Evolutionary conservation across 2,329 filamentous ascomycete genomes (phyloP).

Genomic region (Ceratocystis colombiana): DNA sequence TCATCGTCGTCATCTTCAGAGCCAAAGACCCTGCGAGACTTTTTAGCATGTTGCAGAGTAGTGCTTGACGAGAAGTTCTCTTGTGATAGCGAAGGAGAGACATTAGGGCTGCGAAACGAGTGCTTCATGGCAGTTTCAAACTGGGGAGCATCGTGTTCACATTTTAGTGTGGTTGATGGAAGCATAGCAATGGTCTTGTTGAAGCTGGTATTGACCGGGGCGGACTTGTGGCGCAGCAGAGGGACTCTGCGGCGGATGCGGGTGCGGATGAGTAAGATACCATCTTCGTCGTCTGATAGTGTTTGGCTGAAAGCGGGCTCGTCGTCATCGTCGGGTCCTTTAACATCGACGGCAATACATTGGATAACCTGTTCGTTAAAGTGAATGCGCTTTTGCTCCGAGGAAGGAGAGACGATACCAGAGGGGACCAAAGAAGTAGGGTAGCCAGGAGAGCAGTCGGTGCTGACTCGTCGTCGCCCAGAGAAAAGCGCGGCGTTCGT

Average conservation of each 20-base stretch:
- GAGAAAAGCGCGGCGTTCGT: constrained; percentile 57
- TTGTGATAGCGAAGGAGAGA: constrained; percentile 62
- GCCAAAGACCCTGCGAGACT: constrained; percentile 53
- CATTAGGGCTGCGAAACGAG: constrained; percentile 42
- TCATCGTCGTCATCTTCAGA: constrained; percentile 51
- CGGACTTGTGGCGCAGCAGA: constrained; percentile 40
- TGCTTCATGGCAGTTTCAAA: constrained; percentile 53
- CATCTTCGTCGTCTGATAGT: constrained; percentile 54
- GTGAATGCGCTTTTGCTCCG: constrained; percentile 75
- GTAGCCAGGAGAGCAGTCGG: constrained; percentile 28
- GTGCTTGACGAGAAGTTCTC: constrained; percentile 63
- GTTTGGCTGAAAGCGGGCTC: constrained; percentile 11
- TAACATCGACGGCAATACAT: constrained; percentile 84
- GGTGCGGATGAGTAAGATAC: constrained; percentile 63
- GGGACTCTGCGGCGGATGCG: constrained; percentile 43
- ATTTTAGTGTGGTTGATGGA: constrained; percentile 80
- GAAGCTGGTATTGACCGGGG: constrained; percentile 39
- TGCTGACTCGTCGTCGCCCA: constrained; percentile 28
- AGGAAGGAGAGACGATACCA: constrained; percentile 51
- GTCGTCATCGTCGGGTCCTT: constrained; percentile 60
- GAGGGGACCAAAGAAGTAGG: constrained; percentile 58
- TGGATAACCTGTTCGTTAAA: constrained; percentile 95
- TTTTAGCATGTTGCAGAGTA: constrained; percentile 42
- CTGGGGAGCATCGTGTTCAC: constrained; percentile 66
- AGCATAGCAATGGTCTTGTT: constrained; percentile 82